Percentiles rank a stretch among this genome's conserved stretches.
phyloP scores from a whole-genome alignment of 2,329 filamentous ascomycete genomes.

The Monosporascus ibericus region DNA sequence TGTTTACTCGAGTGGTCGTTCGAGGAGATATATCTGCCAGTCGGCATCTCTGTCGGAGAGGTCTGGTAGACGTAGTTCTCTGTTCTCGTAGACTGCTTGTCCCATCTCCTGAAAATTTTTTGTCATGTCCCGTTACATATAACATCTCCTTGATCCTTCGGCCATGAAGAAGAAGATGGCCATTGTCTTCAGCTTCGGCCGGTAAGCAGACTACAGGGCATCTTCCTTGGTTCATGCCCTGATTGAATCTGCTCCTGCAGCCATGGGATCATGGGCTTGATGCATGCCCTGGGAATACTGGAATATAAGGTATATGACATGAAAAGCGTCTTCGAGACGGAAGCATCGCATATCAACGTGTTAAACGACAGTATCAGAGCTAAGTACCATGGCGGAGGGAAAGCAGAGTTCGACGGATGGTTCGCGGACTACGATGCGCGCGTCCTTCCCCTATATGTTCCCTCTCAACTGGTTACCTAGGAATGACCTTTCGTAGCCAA shows the following conservation, averaged over 20 bases:
- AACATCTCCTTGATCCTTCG: neutral
- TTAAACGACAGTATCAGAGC: constrained; percentile 1
- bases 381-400: constrained; percentile 2
- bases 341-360: constrained; percentile 1
- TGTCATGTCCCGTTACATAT: constrained; percentile 1
- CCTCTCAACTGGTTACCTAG: neutral
- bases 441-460: no score
- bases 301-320: constrained; percentile 2
- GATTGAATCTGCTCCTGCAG: neutral
- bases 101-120: neutral
- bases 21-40: no score
- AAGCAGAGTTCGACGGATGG: constrained; percentile 3
- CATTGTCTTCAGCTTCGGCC: constrained; percentile 1
- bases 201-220: neutral
- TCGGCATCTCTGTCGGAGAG: neutral
- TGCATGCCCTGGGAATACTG: constrained; percentile 2
- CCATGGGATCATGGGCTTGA: constrained; percentile 3
- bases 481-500: neutral
- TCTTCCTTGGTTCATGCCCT: neutral
- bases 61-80: neutral
- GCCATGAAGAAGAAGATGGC: neutral
- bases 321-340: constrained; percentile 2
- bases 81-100: neutral
- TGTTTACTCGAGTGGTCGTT: no score
- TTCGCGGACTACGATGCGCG: constrained; percentile 1